Percentiles rank a stretch among this genome's conserved stretches.
phyloP scores from a whole-genome alignment of 176 grass and related monocot species.

The Ananas comosus region DNA sequence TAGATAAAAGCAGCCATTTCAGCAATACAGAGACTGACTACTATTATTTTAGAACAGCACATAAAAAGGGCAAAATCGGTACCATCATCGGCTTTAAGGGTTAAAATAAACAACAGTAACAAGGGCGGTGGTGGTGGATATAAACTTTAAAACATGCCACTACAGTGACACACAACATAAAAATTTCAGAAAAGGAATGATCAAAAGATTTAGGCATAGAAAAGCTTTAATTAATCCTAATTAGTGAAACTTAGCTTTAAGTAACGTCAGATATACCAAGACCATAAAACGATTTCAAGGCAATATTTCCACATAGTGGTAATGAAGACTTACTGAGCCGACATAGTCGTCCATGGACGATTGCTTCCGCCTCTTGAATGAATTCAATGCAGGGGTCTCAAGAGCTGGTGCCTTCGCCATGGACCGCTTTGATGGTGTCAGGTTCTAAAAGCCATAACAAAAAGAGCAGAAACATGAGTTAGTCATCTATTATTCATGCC shows the following conservation, averaged over 20 bases:
- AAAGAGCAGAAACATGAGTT: background rate
- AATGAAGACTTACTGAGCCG: conserved; percentile 37
- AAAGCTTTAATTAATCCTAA: too few species aligned
- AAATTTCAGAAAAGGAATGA: too few species aligned
- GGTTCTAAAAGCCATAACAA: conserved; percentile 36
- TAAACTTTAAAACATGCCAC: too few species aligned
- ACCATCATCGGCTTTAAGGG: too few species aligned
- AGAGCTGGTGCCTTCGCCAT: conserved; percentile 40
- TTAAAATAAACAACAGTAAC: too few species aligned
- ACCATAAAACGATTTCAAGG: background rate
- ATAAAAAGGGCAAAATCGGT: too few species aligned
- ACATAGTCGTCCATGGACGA: conserved; percentile 74
- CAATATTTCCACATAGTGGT: background rate
- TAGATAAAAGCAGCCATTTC: too few species aligned
- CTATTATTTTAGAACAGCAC: too few species aligned
- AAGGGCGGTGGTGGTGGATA: too few species aligned
- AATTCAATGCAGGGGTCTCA: conserved; percentile 39
- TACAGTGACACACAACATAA: too few species aligned
- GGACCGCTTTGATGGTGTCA: conserved; percentile 66
- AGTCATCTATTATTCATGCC: background rate
- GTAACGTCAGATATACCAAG: background rate
- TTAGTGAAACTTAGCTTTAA: background rate
- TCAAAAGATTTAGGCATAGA: too few species aligned
- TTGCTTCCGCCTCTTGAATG: conserved; percentile 62
- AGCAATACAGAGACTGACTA: too few species aligned